A percentile compares a stretch with the other conserved stretches of the same genome.
phyloP scores from a whole-genome alignment of 345 rosid species.

The Citrus hindsii region DNA sequence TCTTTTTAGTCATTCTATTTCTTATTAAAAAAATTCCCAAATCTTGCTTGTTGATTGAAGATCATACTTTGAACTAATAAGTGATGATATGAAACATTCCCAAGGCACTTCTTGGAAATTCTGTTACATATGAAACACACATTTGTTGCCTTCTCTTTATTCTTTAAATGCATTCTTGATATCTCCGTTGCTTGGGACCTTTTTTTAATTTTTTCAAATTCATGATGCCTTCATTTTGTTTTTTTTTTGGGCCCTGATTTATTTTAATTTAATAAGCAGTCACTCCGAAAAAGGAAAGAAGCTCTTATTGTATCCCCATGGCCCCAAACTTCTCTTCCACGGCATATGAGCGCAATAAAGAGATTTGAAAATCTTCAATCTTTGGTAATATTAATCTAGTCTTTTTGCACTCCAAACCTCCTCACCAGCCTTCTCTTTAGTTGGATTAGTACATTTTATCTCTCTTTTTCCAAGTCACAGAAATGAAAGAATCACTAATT shows the following conservation, averaged over 20 bases:
- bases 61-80: background rate
- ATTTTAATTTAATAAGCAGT: constrained; percentile 39
- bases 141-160: background rate
- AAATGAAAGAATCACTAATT: constrained; percentile 9
- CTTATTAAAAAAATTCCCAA: too few relatives aligned
- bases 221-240: background rate
- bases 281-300: constrained; percentile 65
- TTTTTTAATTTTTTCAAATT: background rate
- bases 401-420: background rate
- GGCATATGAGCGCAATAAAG: constrained; percentile 46
- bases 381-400: constrained; percentile 43
- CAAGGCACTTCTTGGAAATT: background rate
- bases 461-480: background rate
- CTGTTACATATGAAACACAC: background rate
- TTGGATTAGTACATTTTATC: background rate
- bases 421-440: background rate
- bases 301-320: constrained; percentile 91
- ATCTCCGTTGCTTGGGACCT: background rate
- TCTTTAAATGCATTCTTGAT: background rate
- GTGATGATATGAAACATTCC: background rate
- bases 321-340: constrained; percentile 83
- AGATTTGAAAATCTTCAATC: constrained; percentile 88
- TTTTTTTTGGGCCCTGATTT: background rate
- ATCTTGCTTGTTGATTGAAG: background rate
- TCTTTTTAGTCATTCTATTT: background rate